These are phyloP conservation scores for Gossypium anomalum DNA, from an alignment of 345 rosid species.

Conservation along the genomic window DNA sequence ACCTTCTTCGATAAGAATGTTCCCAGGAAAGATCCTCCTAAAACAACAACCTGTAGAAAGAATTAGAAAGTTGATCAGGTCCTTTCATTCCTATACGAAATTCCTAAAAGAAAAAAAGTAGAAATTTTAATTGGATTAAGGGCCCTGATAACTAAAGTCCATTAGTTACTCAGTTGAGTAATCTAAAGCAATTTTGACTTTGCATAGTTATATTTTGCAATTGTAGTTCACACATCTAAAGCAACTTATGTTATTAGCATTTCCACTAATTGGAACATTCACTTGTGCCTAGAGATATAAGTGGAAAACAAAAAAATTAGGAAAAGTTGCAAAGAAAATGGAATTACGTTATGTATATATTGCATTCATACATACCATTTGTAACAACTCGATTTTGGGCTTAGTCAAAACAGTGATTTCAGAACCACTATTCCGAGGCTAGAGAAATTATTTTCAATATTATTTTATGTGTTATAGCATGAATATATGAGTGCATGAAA, in stretches of 20 bases:
- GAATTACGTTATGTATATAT: not conserved
- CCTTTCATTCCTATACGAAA: rapidly evolving
- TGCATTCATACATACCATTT: too few species aligned
- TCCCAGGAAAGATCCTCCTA: constrained; percentile 90
- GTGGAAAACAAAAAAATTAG: not conserved
- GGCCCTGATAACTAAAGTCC: not conserved
- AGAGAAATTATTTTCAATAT: too few species aligned
- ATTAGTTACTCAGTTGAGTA: not conserved
- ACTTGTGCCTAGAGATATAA: not conserved
- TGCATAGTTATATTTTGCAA: not conserved
- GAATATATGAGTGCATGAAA: too few species aligned
- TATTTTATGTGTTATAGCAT: too few species aligned
- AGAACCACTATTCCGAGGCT: too few species aligned
- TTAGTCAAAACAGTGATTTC: too few species aligned
- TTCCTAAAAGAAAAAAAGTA: too few species aligned
- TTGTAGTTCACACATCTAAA: not conserved
- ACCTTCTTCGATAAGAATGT: constrained; percentile 95
- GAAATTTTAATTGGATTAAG: too few species aligned
- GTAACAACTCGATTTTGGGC: too few species aligned
- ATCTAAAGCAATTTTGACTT: not conserved
- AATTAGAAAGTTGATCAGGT: not conserved
- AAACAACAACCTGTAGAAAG: constrained; percentile 60
- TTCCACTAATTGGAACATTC: not conserved
- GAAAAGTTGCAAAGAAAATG: not conserved
- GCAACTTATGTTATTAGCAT: too few species aligned